Conservation (phyloP, 2,329 filamentous ascomycete species). For the Fusarium hainanense region DNA sequence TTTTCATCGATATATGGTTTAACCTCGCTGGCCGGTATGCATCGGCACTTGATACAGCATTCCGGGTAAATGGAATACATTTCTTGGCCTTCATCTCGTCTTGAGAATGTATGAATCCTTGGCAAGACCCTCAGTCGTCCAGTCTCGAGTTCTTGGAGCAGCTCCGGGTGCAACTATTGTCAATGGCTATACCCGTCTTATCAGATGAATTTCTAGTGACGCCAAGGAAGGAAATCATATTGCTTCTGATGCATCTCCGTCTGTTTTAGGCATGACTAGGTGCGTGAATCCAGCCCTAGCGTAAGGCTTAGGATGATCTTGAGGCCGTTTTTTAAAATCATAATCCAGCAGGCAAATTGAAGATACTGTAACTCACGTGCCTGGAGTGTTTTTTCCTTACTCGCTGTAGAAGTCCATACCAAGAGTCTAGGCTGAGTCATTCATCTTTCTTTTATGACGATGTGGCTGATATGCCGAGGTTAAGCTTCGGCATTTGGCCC, state of each 20-base stretch:
- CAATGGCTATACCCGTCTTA: no score
- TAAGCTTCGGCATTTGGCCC: no score
- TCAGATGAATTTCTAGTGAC: not conserved
- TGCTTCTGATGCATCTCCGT: not conserved
- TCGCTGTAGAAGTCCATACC: not conserved
- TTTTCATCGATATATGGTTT: not conserved
- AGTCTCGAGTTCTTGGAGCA: no score
- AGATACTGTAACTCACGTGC: not conserved
- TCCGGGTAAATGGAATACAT: not conserved
- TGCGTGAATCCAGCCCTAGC: not conserved
- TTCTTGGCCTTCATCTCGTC: not conserved
- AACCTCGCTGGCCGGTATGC: not conserved
- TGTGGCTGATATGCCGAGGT: no score
- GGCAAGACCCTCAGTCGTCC: not conserved
- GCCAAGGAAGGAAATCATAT: not conserved
- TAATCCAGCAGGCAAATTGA: not conserved
- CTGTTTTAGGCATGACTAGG: no score
- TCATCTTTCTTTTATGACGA: not conserved
- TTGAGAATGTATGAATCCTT: not conserved
- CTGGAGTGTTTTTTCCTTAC: not conserved
- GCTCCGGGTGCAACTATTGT: no score
- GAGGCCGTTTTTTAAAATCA: fast-evolving
- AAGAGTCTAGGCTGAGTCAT: not conserved
- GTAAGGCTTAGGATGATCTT: not conserved
- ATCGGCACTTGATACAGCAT: not conserved